A percentile compares a stretch with the other conserved stretches of the same genome.
phyloP scores from a whole-genome alignment of 2,329 filamentous ascomycete species.

The Epichloe scottii region DNA sequence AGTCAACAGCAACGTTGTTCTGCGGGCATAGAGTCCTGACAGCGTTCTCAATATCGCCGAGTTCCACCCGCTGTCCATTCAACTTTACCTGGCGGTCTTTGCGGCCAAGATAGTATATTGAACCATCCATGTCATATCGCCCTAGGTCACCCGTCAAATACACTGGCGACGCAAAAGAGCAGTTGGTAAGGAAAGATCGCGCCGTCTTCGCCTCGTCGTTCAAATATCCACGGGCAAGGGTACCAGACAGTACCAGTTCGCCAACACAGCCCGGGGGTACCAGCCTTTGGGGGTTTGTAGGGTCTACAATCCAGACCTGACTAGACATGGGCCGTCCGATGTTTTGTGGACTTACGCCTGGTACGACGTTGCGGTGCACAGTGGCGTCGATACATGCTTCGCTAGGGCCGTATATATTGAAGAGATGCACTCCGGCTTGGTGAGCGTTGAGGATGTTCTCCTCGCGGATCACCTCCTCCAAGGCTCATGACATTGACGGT shows the following conservation, averaged over 20 bases:
- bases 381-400: constrained; percentile 1
- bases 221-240: constrained; percentile 26
- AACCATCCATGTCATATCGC: constrained; percentile 2
- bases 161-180: background rate
- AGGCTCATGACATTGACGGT: background rate
- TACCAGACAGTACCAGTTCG: constrained; percentile 19
- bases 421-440: background rate
- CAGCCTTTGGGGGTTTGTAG: background rate
- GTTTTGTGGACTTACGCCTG: constrained; percentile 2
- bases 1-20: background rate
- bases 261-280: constrained; percentile 5
- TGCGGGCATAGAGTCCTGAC: background rate
- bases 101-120: background rate
- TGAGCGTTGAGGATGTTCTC: constrained; percentile 1
- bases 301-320: constrained; percentile 5
- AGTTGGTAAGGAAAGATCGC: background rate
- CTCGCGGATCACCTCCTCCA: background rate
- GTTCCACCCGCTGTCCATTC: constrained; percentile 4
- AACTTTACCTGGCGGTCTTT: constrained; percentile 2
- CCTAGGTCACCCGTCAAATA: background rate
- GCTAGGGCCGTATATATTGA: background rate
- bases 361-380: background rate
- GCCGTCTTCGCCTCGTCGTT: constrained; percentile 6
- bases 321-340: constrained; percentile 5
- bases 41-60: constrained; percentile 5